A percentile compares a stretch with the other conserved stretches of the same genome.
phyloP scores from a whole-genome alignment of 2,329 filamentous ascomycete species.

The Pseudovirgaria hyperparasitica region DNA sequence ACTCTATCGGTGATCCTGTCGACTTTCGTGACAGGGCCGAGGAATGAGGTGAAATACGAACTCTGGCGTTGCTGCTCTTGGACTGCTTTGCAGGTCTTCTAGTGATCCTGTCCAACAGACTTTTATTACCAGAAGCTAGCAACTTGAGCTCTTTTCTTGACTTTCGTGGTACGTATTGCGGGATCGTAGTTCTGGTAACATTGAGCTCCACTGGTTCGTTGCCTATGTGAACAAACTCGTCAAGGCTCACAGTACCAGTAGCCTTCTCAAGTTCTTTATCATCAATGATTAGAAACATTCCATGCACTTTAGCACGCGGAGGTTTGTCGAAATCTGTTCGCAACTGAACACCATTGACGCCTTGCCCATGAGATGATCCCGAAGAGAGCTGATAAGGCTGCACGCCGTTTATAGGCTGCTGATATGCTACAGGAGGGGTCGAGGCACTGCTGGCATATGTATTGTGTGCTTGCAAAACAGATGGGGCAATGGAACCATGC shows the following conservation, averaged over 20 bases:
- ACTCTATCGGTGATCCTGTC: too few species aligned
- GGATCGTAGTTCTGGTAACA: constrained; percentile 33
- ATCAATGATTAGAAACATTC: constrained; percentile 30
- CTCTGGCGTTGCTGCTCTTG: constrained; percentile 7
- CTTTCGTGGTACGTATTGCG: constrained; percentile 28
- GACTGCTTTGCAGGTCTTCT: constrained; percentile 12
- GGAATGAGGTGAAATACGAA: constrained; percentile 3
- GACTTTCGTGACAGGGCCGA: constrained; percentile 9
- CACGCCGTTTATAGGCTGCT: too few species aligned
- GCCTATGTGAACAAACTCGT: constrained; percentile 32
- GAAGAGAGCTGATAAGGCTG: too few species aligned
- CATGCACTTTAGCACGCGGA: constrained; percentile 21
- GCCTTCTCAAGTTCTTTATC: constrained; percentile 27
- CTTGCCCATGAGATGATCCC: too few species aligned
- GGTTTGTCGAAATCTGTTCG: too few species aligned
- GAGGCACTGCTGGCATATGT: too few species aligned
- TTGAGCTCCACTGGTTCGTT: constrained; percentile 27
- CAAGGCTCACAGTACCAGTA: constrained; percentile 31
- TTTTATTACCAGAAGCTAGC: constrained; percentile 28
- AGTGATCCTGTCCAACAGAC: constrained; percentile 19
- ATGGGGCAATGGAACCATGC: constrained; percentile 5
- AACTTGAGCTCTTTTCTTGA: constrained; percentile 34
- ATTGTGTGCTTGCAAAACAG: constrained; percentile 7
- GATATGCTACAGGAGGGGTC: too few species aligned
- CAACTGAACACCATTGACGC: too few species aligned